phyloP scores from a whole-genome alignment of 2,329 filamentous ascomycete genomes.

The Exophiala xenobiotica region DNA sequence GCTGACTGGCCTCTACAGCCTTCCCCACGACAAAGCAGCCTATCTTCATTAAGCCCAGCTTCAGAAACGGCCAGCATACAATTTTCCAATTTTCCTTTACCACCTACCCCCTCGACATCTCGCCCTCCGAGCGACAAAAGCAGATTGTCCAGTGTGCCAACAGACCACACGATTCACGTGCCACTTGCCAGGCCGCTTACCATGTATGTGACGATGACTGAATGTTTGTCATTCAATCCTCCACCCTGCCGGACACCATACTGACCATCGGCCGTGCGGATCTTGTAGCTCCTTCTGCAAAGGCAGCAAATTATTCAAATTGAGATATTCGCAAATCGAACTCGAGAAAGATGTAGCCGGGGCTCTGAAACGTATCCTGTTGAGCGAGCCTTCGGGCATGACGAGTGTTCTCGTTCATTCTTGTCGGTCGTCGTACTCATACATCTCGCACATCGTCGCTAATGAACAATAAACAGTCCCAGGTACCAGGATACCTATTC shows the following conservation, averaged over 20 bases:
- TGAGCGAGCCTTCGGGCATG: conserved; percentile 40
- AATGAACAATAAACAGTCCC: conserved; percentile 34
- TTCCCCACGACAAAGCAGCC: conserved; percentile 31
- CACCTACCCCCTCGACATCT: conserved; percentile 33
- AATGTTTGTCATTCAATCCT: conserved; percentile 25
- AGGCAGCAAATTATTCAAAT: conserved; percentile 40
- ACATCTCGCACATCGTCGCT: conserved; percentile 7
- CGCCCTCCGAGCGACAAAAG: conserved; percentile 29
- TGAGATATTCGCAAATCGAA: conserved; percentile 41
- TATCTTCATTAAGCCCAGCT: conserved; percentile 32
- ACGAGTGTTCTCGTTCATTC: conserved; percentile 40
- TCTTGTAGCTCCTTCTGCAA: conserved; percentile 41
- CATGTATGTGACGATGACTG: conserved; percentile 15
- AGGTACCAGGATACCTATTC: conserved; percentile 40
- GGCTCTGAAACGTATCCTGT: conserved; percentile 38
- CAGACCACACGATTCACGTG: conserved; percentile 19
- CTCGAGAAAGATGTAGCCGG: conserved; percentile 41
- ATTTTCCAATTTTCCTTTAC: conserved; percentile 31
- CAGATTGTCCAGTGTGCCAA: conserved; percentile 26
- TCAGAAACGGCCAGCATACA: conserved; percentile 37
- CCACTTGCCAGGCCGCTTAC: conserved; percentile 16
- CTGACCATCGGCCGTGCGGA: conserved; percentile 36
- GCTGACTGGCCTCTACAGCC: conserved; percentile 35
- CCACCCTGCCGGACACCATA: conserved; percentile 31
- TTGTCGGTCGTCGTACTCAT: conserved; percentile 32